Evolutionary conservation across 305 asterid genomes (phyloP), one percentile per base, ranked within the genome.

Genomic region (Fraxinus nigra): DNA sequence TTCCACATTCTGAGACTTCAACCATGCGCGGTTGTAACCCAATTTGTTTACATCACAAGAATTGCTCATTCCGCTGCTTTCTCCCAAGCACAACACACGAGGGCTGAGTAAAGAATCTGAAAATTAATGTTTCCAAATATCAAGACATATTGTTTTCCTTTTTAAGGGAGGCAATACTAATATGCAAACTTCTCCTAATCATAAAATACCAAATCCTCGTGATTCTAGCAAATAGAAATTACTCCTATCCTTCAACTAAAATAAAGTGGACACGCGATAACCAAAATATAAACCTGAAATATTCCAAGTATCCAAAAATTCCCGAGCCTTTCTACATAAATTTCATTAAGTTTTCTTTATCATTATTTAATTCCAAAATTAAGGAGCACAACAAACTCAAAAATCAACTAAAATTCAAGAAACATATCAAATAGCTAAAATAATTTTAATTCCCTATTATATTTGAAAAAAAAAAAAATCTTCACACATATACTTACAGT

Each of bases 401-500:
- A 72, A 33, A 3, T 37, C 40, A 32, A 33, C 76, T 72, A 33
- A 72, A 72, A 72, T 33, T 70, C 75, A 84, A 65, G 35, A 14
- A 67, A 32, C 43, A 28, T 54, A 18, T 56, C 14, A 77, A 32
- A 72, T 51, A 32, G 35, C 51, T n/a, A 40, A 78, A 72, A 67
- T 67, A 28, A 28, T 13, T 20, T 10, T 28, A 67, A 67, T 28
- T 67, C 8, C 72, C 7, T n/a, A 22, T 63, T 63, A 8, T 63
- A 22, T 63, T 63, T 13, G 5, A 0, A 0, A 0, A 26, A 20
- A 59, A 59, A 65, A 30, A 43, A 34, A 22, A 33, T n/a, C 78
- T 2, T 48, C 33, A 81, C 16, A 67, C 4, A 72, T 16, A 76
- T 8, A 80, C 98, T 92, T 80, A 95, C 98, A 95, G 79, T 28